phyloP scores from a whole-genome alignment of 192 early-diverging fungal genomes.

The Coemansia sp. region DNA sequence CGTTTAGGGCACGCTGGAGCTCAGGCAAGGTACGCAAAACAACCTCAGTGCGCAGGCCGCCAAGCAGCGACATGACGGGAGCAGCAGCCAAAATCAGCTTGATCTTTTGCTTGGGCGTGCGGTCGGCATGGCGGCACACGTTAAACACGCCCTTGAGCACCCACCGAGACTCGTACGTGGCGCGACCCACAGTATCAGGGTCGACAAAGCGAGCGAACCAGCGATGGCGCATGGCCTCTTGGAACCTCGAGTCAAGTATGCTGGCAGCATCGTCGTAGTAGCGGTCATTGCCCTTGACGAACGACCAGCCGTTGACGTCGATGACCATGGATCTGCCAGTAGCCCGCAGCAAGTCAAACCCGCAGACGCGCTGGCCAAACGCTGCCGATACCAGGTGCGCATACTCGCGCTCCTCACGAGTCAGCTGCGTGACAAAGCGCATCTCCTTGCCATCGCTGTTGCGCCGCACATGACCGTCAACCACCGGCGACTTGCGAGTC shows the following conservation, averaged over 20 bases:
- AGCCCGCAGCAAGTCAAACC: constrained; percentile 90
- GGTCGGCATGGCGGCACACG: constrained; percentile 91
- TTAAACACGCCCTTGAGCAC: constrained; percentile 89
- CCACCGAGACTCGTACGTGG: constrained; percentile 79
- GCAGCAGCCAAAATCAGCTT: constrained; percentile 79
- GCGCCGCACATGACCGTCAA: constrained; percentile 91
- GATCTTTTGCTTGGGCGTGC: constrained; percentile 97
- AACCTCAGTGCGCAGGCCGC: constrained; percentile 69
- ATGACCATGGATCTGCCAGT: constrained; percentile 81
- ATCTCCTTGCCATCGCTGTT: constrained; percentile 98
- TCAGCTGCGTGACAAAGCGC: constrained; percentile 86
- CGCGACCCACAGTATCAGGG: constrained; percentile 46
- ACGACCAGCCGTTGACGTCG: constrained; percentile 99
- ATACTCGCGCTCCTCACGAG: constrained; percentile 72
- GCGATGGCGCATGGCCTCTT: constrained; percentile 62
- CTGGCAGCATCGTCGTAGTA: constrained; percentile 87
- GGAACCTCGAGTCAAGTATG: constrained; percentile 76
- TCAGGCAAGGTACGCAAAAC: constrained; percentile 66
- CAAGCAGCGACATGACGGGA: constrained; percentile 71
- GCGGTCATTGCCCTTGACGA: constrained; percentile 93
- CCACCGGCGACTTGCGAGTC: constrained; percentile 94
- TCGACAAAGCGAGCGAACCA: constrained; percentile 61
- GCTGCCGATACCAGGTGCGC: constrained; percentile 69
- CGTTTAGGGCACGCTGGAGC: constrained; percentile 62
- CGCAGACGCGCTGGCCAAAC: constrained; percentile 95